Conservation (phyloP, 441 rosid genomes). For the Euphorbia corollata region DNA sequence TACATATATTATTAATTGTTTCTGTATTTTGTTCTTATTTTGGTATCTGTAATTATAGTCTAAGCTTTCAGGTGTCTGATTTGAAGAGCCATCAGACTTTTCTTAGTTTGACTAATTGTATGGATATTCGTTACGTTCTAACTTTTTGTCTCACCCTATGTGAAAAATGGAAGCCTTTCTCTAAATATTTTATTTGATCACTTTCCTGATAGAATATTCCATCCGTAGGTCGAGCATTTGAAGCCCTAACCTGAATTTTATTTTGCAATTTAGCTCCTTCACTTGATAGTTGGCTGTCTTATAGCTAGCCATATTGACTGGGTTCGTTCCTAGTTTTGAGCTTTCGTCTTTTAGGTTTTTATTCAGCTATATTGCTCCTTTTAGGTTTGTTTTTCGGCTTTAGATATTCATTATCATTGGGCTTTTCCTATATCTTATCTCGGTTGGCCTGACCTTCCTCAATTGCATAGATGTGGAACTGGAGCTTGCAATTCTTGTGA, state of each 20-base stretch:
- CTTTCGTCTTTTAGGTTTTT: no score
- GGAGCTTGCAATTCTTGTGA: no score
- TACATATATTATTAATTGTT: neutral
- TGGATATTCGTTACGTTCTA: neutral
- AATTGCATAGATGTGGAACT: neutral
- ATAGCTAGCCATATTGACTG: neutral
- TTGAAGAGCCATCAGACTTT: neutral
- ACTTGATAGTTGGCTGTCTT: slow-evolving; percentile 4
- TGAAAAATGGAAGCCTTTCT: neutral
- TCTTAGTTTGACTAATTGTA: neutral
- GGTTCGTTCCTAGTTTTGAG: neutral
- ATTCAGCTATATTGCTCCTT: neutral
- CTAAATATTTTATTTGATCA: neutral
- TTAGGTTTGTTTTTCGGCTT: neutral
- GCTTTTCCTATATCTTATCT: neutral
- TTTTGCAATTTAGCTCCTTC: neutral
- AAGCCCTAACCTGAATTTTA: neutral
- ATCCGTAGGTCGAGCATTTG: neutral
- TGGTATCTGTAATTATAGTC: neutral
- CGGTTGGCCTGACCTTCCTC: neutral
- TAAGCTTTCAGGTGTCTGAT: neutral
- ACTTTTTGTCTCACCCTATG: neutral
- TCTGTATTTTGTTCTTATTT: neutral
- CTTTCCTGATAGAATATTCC: neutral
- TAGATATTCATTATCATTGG: neutral